Base-by-base conservation (phyloP, 2,329 filamentous ascomycete species). In the Fusarium dlaminii region DNA sequence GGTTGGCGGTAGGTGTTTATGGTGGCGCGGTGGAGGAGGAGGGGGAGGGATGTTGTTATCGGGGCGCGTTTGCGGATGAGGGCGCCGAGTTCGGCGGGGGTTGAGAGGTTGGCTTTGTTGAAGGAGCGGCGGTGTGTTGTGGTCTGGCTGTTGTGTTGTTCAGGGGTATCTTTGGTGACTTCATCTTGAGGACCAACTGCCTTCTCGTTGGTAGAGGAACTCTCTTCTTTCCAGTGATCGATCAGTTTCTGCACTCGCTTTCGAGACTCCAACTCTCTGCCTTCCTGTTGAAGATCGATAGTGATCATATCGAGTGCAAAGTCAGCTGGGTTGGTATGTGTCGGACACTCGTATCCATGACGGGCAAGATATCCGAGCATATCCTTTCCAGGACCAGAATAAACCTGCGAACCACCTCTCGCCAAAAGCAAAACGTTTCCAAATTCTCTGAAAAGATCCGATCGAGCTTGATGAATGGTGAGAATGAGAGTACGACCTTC, bases 241-340 rank as follows among this genome's bases (percentile, higher is more conserved):
- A 94, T 90, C 6, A 95, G 83, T 8, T 80, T 84, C 45, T 86
- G 85, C 0, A 94, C 92, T 58, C 89, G 89, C 37, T 87, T 86
- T 17, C 92, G 86, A 58, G 89, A 93, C 48, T 89, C 86, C 2
- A 85, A 86, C 79, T 95, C 93, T 27, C 88, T 85, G 3, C 86
- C 82, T 37, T 88, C 89, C 45, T 92, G 87, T 69, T 94, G 93
- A 1, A 95, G 83, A 75, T 95, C 92, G 30, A 95, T 88, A 0
- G 92, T 95, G 58, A 95, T 93, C 56, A 94, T 86, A 75, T 95
- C 93, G 13, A 95, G 86, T 0, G 91, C 92, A 79, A 94, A 95
- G 79, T 95, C 93, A 0, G 93, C 92, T 2, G 93, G 93, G 71
- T 95, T 95, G 2, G 91, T 93, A 66, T 92, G 89, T 20, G 86